Percentiles rank a stretch among this genome's conserved stretches.
Evolutionary conservation across 352 stramenopile species (phyloP).

Genomic region (Aphanomyces astaci): DNA sequence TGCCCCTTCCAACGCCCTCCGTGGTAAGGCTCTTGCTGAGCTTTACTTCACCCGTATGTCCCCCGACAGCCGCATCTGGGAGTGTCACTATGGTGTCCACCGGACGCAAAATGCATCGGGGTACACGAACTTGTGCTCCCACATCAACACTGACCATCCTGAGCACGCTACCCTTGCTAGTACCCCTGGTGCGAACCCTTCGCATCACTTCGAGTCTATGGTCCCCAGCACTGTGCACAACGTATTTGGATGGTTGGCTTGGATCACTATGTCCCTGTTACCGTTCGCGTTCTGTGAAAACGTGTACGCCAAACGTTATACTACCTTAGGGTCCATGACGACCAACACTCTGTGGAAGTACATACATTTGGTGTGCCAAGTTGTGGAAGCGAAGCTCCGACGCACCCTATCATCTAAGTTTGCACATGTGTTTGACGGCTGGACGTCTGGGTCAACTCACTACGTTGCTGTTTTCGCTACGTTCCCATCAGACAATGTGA

Average conservation of each 20-base stretch:
- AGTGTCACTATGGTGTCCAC: neutral
- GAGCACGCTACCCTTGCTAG: neutral
- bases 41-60: neutral
- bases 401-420: too few species aligned
- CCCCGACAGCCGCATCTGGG: neutral
- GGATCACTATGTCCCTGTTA: neutral
- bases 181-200: neutral
- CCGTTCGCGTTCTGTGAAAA: neutral
- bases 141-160: neutral
- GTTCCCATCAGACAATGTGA: too few species aligned
- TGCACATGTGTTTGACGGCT: too few species aligned
- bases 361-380: neutral
- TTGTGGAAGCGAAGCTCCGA: neutral
- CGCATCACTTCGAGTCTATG: neutral
- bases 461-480: too few species aligned
- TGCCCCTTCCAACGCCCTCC: too few species aligned
- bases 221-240: neutral
- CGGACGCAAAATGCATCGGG: neutral
- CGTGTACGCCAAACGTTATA: neutral
- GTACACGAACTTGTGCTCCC: neutral
- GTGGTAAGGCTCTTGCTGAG: neutral
- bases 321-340: neutral
- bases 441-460: too few species aligned
- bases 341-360: neutral
- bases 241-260: neutral